Evolutionary conservation across 75 land plant genomes (phyloP), one percentile per base, ranked within the genome.

Genomic region (Cryptomeria japonica): DNA sequence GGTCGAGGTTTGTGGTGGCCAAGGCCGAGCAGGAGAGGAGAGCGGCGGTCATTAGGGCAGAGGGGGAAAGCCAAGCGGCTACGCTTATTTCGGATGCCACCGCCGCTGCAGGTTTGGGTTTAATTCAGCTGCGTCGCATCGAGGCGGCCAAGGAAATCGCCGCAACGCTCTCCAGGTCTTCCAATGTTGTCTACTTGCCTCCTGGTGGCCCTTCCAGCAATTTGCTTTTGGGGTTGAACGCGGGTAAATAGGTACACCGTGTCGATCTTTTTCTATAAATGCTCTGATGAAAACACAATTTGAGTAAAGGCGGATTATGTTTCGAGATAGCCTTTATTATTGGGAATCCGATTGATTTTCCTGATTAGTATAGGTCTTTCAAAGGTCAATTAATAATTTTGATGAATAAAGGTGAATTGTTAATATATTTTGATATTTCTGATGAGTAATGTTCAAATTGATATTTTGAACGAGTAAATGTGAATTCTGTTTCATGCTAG

Each of bases 21-120:
- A 95, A 95, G 89, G 96, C 99, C 0, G 99, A 97, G 89, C 98
- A 97, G 90, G 99, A 97, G 94, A 72, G 94, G 80, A 87, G 99
- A 72, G 99, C 98, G 5, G 98, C 98, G 1, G 90, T 97, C 73
- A 93, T 97, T 38, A 83, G 99, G 73, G 99, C 99, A 0, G 96
- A 97, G 86, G 99, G 99, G 37, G 98, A 97, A 88, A 94, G 96
- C 80, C 96, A 97, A 90, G 87, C 96, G 14, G 98, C 99, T 5
- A 93, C 93, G 91, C 91, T 97, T 2, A 97, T 96, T 73, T 97
- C 99, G 0, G 96, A 96, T 38, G 99, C 99, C 28, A 97, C 99
- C 19, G 77, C 93, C 0, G 84, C 89, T 51, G 95, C 94, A 6
- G 99, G 99, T 2, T 89, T 87, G 70, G 83, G 83, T 3, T 80